A percentile compares a stretch with the other conserved stretches of the same genome.
These are phyloP conservation scores for Talaromyces proteolyticus DNA, from an alignment of 495 filamentous ascomycete species.

Conservation along the genomic window DNA sequence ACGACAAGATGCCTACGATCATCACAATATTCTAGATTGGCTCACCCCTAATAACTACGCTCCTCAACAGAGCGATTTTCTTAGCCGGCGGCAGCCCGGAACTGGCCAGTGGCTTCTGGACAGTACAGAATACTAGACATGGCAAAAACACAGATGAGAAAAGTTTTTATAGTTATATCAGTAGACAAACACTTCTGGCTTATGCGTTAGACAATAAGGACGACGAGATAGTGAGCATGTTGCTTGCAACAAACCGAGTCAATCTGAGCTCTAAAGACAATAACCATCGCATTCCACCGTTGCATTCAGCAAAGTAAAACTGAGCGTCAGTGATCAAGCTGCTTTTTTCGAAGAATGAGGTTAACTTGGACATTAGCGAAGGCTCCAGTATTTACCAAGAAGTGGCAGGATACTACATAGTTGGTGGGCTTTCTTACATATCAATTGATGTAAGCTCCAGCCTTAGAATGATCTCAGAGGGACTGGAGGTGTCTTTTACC, in stretches of 20 bases:
- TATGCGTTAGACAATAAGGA: not conserved
- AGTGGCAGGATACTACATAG: no score
- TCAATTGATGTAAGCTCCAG: no score
- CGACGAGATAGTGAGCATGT: not conserved
- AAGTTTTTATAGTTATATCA: not conserved
- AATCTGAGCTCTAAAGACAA: not conserved
- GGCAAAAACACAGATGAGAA: conserved; percentile 14
- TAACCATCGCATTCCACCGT: no score
- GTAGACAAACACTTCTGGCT: not conserved
- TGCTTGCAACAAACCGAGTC: not conserved
- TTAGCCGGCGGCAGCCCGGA: conserved; percentile 17
- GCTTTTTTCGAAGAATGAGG: no score
- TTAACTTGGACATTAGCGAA: no score
- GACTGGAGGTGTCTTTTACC: no score
- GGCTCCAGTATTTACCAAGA: no score
- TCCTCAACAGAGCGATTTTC: conserved; percentile 6
- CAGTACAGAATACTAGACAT: conserved; percentile 22
- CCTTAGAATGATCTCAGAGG: no score
- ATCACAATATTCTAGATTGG: conserved; percentile 10
- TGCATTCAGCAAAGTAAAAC: no score
- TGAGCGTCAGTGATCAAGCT: no score
- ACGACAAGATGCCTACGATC: conserved; percentile 5
- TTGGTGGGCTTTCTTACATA: no score
- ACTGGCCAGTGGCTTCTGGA: conserved; percentile 40
- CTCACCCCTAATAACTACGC: conserved; percentile 7